Conservation (phyloP, 73 alveolate species). For the Tetrahymena borealis region DNA sequence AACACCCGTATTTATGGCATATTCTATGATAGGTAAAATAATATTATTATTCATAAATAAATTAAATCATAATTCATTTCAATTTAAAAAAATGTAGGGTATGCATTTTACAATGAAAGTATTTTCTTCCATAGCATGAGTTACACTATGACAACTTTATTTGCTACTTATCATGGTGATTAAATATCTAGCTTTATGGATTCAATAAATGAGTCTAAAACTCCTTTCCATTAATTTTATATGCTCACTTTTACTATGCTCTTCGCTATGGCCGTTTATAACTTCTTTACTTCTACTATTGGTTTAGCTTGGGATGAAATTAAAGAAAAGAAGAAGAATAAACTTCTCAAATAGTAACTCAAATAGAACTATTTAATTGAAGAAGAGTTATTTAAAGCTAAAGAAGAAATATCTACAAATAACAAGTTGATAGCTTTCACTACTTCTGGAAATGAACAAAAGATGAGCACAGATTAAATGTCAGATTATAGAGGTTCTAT, state of each 20-base stretch:
- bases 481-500: neutral
- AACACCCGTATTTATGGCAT: neutral
- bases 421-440: neutral
- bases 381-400: neutral
- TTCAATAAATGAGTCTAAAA: neutral
- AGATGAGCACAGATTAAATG: neutral
- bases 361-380: neutral
- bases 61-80: neutral
- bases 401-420: neutral
- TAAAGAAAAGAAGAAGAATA: neutral
- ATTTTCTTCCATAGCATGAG: neutral
- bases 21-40: neutral
- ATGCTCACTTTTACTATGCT: neutral
- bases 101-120: neutral
- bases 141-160: neutral
- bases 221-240: neutral
- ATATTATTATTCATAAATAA: neutral
- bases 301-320: neutral
- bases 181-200: neutral
- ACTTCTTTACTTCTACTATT: neutral
- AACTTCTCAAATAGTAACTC: neutral
- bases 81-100: neutral
- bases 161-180: neutral
- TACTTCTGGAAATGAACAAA: neutral
- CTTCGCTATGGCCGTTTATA: neutral